Percentiles rank a stretch among this genome's conserved stretches.
Evolutionary conservation across 2,329 filamentous ascomycete genomes (phyloP).

Genomic region (Waltergamsia citrina): DNA sequence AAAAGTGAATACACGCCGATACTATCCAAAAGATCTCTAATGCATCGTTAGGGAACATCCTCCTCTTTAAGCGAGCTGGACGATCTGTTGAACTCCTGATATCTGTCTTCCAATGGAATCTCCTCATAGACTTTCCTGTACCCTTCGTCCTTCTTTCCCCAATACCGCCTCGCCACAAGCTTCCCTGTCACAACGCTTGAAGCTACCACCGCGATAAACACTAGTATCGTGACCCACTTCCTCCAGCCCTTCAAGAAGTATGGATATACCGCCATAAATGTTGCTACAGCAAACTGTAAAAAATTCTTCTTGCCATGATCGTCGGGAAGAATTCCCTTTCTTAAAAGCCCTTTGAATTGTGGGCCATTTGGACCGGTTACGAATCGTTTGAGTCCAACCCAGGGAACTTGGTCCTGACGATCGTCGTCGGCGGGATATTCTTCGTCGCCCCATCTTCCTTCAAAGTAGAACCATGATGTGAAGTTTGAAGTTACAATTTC

Average conservation of each 20-base stretch:
- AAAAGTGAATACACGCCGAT: too few species aligned
- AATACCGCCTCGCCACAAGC: too few species aligned
- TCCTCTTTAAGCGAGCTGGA: too few species aligned
- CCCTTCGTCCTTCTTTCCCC: too few species aligned
- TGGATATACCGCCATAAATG: slow-evolving; percentile 20
- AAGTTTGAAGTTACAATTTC: slow-evolving; percentile 9
- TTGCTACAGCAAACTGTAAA: slow-evolving; percentile 15
- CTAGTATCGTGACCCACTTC: slow-evolving; percentile 13
- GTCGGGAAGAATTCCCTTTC: slow-evolving; percentile 20
- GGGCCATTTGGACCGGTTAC: slow-evolving; percentile 21
- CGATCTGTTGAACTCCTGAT: too few species aligned
- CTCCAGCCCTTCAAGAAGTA: slow-evolving; percentile 24
- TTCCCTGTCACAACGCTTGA: too few species aligned
- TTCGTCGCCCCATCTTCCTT: slow-evolving; percentile 21
- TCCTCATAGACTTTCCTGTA: too few species aligned
- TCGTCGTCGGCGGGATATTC: slow-evolving; percentile 19
- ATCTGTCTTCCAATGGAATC: too few species aligned
- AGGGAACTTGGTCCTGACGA: slow-evolving; percentile 17
- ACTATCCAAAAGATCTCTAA: too few species aligned
- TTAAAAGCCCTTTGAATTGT: slow-evolving; percentile 18
- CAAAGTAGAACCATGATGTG: slow-evolving; percentile 23
- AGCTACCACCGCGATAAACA: slow-evolving; percentile 1
- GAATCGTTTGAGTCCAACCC: slow-evolving; percentile 21
- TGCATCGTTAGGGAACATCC: too few species aligned
- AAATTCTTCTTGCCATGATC: slow-evolving; percentile 11